These are phyloP conservation scores for Thielaviopsis populi DNA, from an alignment of 2,329 filamentous ascomycete species.

Conservation along the genomic window DNA sequence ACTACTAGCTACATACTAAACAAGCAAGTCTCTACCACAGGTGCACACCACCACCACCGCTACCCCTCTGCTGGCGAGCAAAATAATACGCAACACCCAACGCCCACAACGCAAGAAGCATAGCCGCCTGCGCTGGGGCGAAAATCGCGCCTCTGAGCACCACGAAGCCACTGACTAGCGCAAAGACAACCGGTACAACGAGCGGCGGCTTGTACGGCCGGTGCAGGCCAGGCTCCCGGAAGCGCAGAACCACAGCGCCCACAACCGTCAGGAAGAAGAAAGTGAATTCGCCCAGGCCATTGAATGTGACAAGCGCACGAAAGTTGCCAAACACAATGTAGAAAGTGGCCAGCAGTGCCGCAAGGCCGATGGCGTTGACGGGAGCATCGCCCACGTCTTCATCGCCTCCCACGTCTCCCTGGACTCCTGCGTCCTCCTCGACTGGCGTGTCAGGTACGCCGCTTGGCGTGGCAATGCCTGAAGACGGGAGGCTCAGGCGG, in stretches of 20 bases:
- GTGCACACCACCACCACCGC: too few species aligned
- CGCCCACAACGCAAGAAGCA: slow-evolving; percentile 37
- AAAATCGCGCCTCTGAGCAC: slow-evolving; percentile 44
- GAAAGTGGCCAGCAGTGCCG: slow-evolving; percentile 33
- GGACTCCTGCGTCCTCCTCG: background rate
- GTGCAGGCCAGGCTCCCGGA: slow-evolving; percentile 37
- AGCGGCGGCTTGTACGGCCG: slow-evolving; percentile 42
- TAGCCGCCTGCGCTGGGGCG: slow-evolving; percentile 37
- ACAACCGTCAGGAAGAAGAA: slow-evolving; percentile 50
- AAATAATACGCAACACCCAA: slow-evolving; percentile 25
- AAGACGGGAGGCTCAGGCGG: slow-evolving; percentile 24
- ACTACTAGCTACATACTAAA: too few species aligned
- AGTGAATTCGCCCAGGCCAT: slow-evolving; percentile 43
- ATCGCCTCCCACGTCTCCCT: slow-evolving; percentile 3
- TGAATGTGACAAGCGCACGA: slow-evolving; percentile 44
- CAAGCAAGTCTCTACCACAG: background rate
- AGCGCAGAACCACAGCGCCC: slow-evolving; percentile 41
- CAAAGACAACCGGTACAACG: slow-evolving; percentile 37
- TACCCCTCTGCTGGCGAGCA: slow-evolving; percentile 27
- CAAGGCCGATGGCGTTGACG: slow-evolving; percentile 38
- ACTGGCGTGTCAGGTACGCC: slow-evolving; percentile 4
- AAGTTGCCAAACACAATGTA: slow-evolving; percentile 49
- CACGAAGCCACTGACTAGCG: slow-evolving; percentile 44
- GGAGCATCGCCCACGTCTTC: slow-evolving; percentile 32
- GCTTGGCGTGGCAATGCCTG: slow-evolving; percentile 12